These are phyloP conservation scores for Aspergillus neotritici DNA, from an alignment of 2,329 filamentous ascomycete species.

Conservation along the genomic window DNA sequence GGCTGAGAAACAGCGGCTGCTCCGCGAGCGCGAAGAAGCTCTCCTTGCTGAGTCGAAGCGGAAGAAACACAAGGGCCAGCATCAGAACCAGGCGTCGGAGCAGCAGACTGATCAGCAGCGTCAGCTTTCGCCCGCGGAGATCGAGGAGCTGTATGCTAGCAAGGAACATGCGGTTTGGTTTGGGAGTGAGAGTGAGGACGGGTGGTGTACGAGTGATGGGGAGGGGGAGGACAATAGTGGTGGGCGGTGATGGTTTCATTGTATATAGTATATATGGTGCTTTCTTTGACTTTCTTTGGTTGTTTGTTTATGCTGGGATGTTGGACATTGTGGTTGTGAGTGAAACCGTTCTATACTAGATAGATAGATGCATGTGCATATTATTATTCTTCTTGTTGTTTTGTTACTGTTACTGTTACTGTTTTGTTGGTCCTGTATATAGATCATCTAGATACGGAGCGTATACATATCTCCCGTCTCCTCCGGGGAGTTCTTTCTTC, in stretches of 20 bases:
- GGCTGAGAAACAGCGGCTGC: slow-evolving; percentile 18
- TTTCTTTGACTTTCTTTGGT: too few species aligned
- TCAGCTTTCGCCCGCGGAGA: neutral
- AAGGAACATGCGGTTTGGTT: slow-evolving; percentile 24
- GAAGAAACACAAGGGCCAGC: slow-evolving; percentile 18
- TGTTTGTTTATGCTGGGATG: too few species aligned
- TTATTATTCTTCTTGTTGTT: too few species aligned
- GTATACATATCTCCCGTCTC: too few species aligned
- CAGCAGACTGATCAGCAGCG: slow-evolving; percentile 7
- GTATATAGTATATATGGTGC: too few species aligned
- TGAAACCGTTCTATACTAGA: too few species aligned
- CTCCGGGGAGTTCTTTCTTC: too few species aligned
- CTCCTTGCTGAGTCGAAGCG: slow-evolving; percentile 16
- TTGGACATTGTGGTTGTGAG: too few species aligned
- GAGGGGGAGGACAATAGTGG: slow-evolving; percentile 3
- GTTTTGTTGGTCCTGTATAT: too few species aligned
- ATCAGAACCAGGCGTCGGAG: slow-evolving; percentile 17
- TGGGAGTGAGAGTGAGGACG: slow-evolving; percentile 34
- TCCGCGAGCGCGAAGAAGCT: slow-evolving; percentile 18
- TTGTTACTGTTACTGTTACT: too few species aligned
- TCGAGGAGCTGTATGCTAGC: slow-evolving; percentile 2
- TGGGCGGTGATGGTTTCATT: neutral
- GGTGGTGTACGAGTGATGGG: slow-evolving; percentile 28
- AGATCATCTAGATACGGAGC: too few species aligned
- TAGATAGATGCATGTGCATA: too few species aligned